A percentile compares a stretch with the other conserved stretches of the same genome.
Conservation (phyloP, 2,329 filamentous ascomycete genomes). For the Raffaelea albimanens region DNA sequence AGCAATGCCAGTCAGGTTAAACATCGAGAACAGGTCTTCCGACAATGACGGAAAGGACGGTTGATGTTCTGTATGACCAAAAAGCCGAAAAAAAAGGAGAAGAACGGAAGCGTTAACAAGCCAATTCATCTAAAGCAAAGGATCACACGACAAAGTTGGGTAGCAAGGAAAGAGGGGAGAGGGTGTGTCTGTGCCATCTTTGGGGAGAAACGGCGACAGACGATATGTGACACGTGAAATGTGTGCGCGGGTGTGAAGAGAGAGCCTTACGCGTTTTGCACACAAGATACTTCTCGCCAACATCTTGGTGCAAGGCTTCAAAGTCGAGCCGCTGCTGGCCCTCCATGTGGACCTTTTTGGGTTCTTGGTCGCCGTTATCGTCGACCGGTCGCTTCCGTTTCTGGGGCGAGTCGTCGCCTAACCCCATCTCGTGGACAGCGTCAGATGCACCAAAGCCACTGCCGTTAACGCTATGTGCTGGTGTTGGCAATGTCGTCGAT, state of each 20-base stretch:
- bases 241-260: neutral
- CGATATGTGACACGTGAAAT: neutral
- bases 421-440: conserved; percentile 31
- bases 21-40: conserved; percentile 51
- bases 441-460: conserved; percentile 32
- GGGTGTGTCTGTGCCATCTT: neutral
- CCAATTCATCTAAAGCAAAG: conserved; percentile 1
- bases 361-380: conserved; percentile 44
- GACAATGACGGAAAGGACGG: conserved; percentile 37
- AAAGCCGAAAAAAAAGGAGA: neutral
- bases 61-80: conserved; percentile 32
- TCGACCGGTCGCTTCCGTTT: conserved; percentile 54
- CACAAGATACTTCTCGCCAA: conserved; percentile 58
- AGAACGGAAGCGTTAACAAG: conserved; percentile 29
- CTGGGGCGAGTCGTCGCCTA: conserved; percentile 43
- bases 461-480: conserved; percentile 54
- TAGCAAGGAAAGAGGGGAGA: neutral
- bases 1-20: conserved; percentile 45
- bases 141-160: neutral
- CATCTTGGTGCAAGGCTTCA: conserved; percentile 56
- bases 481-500: conserved; percentile 46
- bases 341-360: conserved; percentile 56
- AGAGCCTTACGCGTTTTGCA: conserved; percentile 56
- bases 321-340: conserved; percentile 48
- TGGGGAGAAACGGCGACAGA: neutral